Percentiles rank a stretch among this genome's conserved stretches.
Evolutionary conservation across 1,284 basidiomycete species (phyloP).

Genomic region (Flammula alnicola): DNA sequence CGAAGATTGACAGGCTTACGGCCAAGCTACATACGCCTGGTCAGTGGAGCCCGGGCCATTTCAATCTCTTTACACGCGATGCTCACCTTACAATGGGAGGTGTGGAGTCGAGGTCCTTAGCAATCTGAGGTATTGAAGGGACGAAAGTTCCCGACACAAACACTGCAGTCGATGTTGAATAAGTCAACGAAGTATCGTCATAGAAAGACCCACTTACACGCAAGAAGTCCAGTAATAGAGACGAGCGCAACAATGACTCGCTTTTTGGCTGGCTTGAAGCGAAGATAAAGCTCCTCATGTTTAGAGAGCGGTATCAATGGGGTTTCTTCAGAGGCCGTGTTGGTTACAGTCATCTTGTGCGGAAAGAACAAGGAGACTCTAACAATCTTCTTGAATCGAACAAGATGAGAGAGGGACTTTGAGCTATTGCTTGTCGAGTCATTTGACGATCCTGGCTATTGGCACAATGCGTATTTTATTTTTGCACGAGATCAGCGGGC

Average conservation of each 20-base stretch:
- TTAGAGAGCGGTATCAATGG: slow-evolving; percentile 13
- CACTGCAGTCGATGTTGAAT: slow-evolving; percentile 42
- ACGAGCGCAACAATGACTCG: slow-evolving; percentile 20
- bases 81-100: slow-evolving; percentile 58
- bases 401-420: too few species aligned
- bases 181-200: background rate
- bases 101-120: slow-evolving; percentile 60
- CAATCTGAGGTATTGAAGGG: slow-evolving; percentile 71
- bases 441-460: too few species aligned
- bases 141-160: slow-evolving; percentile 72
- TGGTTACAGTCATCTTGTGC: background rate
- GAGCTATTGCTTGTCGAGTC: background rate
- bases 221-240: slow-evolving; percentile 20
- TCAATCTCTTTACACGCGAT: background rate
- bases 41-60: background rate
- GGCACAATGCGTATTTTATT: too few species aligned
- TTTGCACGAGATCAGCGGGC: too few species aligned
- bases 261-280: slow-evolving; percentile 23
- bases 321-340: slow-evolving; percentile 13
- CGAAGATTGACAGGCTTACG: slow-evolving; percentile 39
- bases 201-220: slow-evolving; percentile 12
- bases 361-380: background rate
- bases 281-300: slow-evolving; percentile 21
- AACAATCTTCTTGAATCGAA: background rate
- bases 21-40: slow-evolving; percentile 28